phyloP scores from a whole-genome alignment of 2,329 filamentous ascomycete species.

The Venturia pyrina region DNA sequence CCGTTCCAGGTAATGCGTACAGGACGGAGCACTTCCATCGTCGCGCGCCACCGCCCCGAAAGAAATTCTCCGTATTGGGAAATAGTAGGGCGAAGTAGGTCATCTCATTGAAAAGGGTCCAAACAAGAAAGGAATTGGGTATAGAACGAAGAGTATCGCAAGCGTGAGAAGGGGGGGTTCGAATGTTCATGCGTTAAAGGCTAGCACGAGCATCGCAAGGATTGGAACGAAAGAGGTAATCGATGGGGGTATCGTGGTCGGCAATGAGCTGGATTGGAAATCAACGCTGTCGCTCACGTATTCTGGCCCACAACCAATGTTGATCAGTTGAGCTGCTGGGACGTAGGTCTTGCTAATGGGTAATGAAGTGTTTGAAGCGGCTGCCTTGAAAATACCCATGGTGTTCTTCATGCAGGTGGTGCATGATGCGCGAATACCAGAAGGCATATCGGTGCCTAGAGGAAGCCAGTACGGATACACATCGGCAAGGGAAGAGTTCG shows the following conservation, averaged over 20 bases:
- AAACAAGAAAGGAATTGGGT: neutral
- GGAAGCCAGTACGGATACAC: slow-evolving; percentile 80
- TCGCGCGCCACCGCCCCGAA: neutral
- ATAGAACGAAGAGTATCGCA: neutral
- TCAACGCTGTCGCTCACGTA: slow-evolving; percentile 45
- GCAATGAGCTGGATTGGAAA: slow-evolving; percentile 17
- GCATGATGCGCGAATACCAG: slow-evolving; percentile 60
- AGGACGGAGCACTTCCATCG: neutral
- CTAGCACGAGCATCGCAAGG: neutral
- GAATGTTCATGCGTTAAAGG: too few species aligned
- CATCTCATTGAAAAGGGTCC: neutral
- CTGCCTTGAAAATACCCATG: slow-evolving; percentile 69
- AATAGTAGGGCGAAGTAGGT: neutral
- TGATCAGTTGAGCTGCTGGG: slow-evolving; percentile 61
- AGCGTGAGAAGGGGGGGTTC: neutral
- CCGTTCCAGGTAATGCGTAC: neutral
- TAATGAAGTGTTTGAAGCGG: slow-evolving; percentile 54
- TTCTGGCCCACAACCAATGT: slow-evolving; percentile 48
- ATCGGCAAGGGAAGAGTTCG: slow-evolving; percentile 58
- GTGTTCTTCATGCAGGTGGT: slow-evolving; percentile 65
- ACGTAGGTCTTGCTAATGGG: slow-evolving; percentile 61
- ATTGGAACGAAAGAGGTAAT: neutral
- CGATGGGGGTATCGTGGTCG: neutral
- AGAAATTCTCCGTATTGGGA: neutral
- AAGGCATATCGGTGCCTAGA: slow-evolving; percentile 61